Evolutionary conservation across 2,329 filamentous ascomycete species (phyloP).

Genomic region (Calycina herbarum): DNA sequence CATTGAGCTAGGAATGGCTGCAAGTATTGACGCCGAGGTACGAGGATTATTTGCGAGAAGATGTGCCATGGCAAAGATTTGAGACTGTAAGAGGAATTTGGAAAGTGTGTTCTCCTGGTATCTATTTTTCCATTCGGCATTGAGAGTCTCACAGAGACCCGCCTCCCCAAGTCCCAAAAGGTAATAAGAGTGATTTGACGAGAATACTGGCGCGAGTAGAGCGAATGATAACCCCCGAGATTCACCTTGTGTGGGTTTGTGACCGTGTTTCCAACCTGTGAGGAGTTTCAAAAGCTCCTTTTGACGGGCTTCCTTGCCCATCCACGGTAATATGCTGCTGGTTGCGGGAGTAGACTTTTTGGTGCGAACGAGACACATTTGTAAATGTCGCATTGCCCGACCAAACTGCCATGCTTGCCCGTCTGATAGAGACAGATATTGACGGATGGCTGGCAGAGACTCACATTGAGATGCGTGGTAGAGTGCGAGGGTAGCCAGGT

Average conservation of each 20-base stretch:
- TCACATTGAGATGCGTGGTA: background rate
- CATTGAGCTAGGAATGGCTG: background rate
- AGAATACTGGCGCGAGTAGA: background rate
- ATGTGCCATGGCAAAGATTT: background rate
- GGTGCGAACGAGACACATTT: background rate
- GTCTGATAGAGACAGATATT: slow-evolving; percentile 16
- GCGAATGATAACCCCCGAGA: slow-evolving; percentile 6
- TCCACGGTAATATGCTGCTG: slow-evolving; percentile 4
- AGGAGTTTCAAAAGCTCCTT: slow-evolving; percentile 20
- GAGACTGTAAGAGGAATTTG: background rate
- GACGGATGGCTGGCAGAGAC: slow-evolving; percentile 6
- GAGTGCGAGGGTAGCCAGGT: background rate
- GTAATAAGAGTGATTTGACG: slow-evolving; percentile 14
- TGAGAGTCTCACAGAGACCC: slow-evolving; percentile 17
- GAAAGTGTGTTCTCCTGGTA: background rate
- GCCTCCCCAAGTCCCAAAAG: slow-evolving; percentile 24
- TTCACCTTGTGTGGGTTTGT: background rate
- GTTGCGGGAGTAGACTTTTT: background rate
- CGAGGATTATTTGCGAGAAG: background rate
- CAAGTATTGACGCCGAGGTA: background rate
- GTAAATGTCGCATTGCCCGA: background rate
- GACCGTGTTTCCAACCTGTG: slow-evolving; percentile 18
- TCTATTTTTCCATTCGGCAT: slow-evolving; percentile 17
- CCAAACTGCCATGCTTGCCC: background rate
- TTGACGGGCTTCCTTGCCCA: background rate